Conservation (phyloP, 768 basidiomycete genomes). For the Suillus lakei region DNA sequence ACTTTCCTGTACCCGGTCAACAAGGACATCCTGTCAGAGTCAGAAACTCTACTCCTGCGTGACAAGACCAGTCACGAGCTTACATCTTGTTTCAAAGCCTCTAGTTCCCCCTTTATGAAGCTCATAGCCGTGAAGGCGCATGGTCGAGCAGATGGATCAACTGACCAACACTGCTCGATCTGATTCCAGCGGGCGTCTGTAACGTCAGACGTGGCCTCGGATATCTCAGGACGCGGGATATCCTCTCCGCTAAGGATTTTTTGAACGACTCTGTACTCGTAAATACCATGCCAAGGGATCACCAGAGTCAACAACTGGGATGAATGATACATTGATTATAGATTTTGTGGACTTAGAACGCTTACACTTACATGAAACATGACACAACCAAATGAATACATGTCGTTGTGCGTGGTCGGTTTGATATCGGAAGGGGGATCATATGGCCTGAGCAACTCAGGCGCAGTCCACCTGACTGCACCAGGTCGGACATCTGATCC, state of each 20-base stretch:
- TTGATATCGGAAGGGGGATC: constrained; percentile 21
- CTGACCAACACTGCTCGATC: constrained; percentile 2
- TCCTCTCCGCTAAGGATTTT: not conserved
- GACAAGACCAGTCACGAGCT: not conserved
- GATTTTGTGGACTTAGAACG: not conserved
- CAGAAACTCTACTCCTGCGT: not conserved
- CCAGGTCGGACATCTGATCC: constrained; percentile 21
- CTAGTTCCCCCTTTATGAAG: not conserved
- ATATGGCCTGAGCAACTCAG: constrained; percentile 34
- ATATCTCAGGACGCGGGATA: not conserved
- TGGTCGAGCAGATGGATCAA: not conserved
- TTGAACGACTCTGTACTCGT: not conserved
- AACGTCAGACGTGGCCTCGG: not conserved
- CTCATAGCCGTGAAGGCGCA: not conserved
- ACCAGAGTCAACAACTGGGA: not conserved
- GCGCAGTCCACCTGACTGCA: constrained; percentile 48
- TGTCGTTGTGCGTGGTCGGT: constrained; percentile 35
- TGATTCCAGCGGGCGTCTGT: not conserved
- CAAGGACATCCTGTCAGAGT: not conserved
- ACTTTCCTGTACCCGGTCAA: no score
- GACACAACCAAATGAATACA: constrained; percentile 40
- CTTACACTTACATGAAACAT: constrained; percentile 10
- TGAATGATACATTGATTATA: not conserved
- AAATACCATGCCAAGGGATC: not conserved
- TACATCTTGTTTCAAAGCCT: not conserved